These are phyloP conservation scores for Pichia sp. DNA, from an alignment of 1,139 yeast genomes.

Conservation along the genomic window DNA sequence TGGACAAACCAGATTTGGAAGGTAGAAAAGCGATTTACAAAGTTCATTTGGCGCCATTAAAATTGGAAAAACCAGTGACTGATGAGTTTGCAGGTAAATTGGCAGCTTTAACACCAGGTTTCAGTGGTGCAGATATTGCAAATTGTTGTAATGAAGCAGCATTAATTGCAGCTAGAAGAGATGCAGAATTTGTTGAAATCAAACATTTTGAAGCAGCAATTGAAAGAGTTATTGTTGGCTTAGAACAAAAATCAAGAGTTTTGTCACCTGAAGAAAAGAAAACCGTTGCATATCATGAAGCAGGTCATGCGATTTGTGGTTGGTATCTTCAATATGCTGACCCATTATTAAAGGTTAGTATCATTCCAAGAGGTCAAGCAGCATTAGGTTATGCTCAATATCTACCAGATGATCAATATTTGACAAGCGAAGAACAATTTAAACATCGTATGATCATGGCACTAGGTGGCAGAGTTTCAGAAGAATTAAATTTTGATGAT, in stretches of 20 bases:
- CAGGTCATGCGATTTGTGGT: conserved; percentile 96
- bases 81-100: conserved; percentile 63
- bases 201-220: conserved; percentile 73
- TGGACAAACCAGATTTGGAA: conserved; percentile 71
- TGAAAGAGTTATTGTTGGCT: conserved; percentile 76
- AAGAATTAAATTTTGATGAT: conserved; percentile 68
- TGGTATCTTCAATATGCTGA: conserved; percentile 89
- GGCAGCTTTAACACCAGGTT: conserved; percentile 77
- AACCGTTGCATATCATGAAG: conserved; percentile 80
- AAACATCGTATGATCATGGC: conserved; percentile 76
- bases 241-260: conserved; percentile 65
- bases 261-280: conserved; percentile 66
- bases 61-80: conserved; percentile 41
- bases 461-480: conserved; percentile 73
- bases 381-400: conserved; percentile 82
- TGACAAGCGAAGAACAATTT: conserved; percentile 59
- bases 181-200: conserved; percentile 48
- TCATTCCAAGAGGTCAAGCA: conserved; percentile 87
- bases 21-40: conserved; percentile 71
- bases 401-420: conserved; percentile 68
- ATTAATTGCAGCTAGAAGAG: conserved; percentile 67
- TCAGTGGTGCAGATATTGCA: conserved; percentile 83
- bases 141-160: conserved; percentile 83
- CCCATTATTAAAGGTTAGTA: conserved; percentile 91
- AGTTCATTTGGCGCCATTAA: conserved; percentile 59